phyloP scores from a whole-genome alignment of 495 filamentous ascomycete species.

The Lasiosphaeris hirsuta region DNA sequence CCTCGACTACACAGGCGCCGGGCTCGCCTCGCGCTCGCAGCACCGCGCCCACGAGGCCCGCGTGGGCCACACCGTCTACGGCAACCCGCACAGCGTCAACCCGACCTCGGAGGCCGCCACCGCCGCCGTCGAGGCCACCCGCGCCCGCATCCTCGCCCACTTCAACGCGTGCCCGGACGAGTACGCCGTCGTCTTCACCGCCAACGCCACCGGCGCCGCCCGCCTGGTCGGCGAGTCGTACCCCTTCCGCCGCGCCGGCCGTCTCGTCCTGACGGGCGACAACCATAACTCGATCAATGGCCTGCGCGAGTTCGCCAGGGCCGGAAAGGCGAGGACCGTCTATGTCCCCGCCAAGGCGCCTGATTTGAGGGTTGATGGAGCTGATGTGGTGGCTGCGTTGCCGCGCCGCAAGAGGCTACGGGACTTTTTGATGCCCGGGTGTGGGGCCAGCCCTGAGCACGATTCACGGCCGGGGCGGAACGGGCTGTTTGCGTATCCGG shows the following conservation, averaged over 20 bases:
- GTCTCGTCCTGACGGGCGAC: constrained; percentile 29
- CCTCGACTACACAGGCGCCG: constrained; percentile 36
- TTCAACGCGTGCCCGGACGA: constrained; percentile 54
- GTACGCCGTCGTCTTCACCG: constrained; percentile 60
- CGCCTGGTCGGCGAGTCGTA: constrained; percentile 53
- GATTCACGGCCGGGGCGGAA: background rate
- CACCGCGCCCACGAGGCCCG: constrained; percentile 24
- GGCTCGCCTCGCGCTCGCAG: constrained; percentile 27
- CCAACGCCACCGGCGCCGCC: constrained; percentile 59
- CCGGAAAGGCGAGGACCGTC: constrained; percentile 2
- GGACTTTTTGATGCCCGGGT: background rate
- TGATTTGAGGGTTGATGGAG: constrained; percentile 16
- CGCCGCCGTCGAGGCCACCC: constrained; percentile 41
- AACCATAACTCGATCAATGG: constrained; percentile 40
- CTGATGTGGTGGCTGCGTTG: constrained; percentile 13
- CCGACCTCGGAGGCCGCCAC: constrained; percentile 48
- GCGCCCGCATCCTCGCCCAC: constrained; percentile 47
- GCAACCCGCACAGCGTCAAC: constrained; percentile 59
- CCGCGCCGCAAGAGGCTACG: background rate
- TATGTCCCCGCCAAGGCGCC: constrained; percentile 24
- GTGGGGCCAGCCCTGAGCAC: background rate
- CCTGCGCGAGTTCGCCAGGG: constrained; percentile 28
- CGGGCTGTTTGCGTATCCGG: constrained; percentile 61
- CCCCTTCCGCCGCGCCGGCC: constrained; percentile 15
- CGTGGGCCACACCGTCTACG: constrained; percentile 39